A percentile compares a stretch with the other conserved stretches of the same genome.
Conservation (phyloP, 768 basidiomycete species). For the Lentinula detonsa region DNA sequence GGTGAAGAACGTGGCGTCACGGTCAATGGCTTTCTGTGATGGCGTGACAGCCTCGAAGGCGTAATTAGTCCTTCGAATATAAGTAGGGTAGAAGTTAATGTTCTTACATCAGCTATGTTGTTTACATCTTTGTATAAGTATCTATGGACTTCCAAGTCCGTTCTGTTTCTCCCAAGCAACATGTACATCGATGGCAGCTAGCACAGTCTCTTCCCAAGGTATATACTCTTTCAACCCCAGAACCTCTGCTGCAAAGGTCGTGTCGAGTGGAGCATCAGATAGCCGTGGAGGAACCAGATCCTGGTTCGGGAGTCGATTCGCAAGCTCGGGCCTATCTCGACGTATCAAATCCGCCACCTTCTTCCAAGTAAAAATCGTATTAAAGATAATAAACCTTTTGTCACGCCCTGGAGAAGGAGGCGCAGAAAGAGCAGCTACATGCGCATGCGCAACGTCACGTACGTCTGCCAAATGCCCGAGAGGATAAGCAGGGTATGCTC, state of each 20-base stretch:
- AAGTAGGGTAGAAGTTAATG: too few species aligned
- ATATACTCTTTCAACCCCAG: conserved; percentile 6
- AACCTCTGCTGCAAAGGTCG: background rate
- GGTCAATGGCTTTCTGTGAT: background rate
- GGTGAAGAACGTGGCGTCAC: background rate
- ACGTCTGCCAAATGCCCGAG: conserved; percentile 10
- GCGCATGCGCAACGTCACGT: conserved; percentile 9
- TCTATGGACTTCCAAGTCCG: background rate
- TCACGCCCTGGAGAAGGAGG: conserved; percentile 1
- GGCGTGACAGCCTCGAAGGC: background rate
- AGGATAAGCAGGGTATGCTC: background rate
- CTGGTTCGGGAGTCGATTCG: background rate
- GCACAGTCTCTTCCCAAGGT: conserved; percentile 7
- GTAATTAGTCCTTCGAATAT: too few species aligned
- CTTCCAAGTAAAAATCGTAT: conserved; percentile 1
- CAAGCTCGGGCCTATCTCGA: conserved; percentile 6
- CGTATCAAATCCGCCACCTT: conserved; percentile 4
- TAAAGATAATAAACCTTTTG: conserved; percentile 5
- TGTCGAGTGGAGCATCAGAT: conserved; percentile 5
- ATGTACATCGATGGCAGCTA: background rate
- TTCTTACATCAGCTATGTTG: too few species aligned
- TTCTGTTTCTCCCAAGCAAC: conserved; percentile 6
- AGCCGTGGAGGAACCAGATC: background rate
- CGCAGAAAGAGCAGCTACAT: conserved; percentile 9
- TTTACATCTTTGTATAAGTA: background rate